Evolutionary conservation across 2,329 filamentous ascomycete genomes (phyloP).

Genomic region (Coniochaeta prunicola): DNA sequence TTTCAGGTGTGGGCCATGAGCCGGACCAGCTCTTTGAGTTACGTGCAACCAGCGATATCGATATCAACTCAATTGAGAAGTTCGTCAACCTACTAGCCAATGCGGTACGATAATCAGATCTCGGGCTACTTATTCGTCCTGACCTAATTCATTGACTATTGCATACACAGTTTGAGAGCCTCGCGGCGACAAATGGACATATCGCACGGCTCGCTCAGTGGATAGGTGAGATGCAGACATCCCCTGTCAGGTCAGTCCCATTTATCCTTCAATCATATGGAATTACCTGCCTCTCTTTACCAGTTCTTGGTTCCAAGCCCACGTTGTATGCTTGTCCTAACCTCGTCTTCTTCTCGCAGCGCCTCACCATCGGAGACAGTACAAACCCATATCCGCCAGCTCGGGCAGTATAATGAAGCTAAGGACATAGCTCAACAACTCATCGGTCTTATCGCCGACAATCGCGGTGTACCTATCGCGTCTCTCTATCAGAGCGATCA

Average conservation of each 20-base stretch:
- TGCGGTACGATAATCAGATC: neutral
- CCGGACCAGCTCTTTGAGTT: neutral
- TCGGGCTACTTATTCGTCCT: neutral
- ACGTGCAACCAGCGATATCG: neutral
- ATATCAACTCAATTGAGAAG: neutral
- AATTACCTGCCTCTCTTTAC: neutral
- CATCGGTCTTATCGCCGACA: constrained; percentile 29
- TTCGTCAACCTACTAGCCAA: neutral
- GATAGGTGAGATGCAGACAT: neutral
- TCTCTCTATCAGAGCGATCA: constrained; percentile 20
- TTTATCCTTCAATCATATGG: neutral
- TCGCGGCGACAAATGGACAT: neutral
- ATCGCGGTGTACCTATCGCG: constrained; percentile 21
- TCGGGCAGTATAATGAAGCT: constrained; percentile 29
- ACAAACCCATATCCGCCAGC: constrained; percentile 16
- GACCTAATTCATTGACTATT: neutral
- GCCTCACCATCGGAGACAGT: constrained; percentile 14
- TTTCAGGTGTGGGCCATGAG: neutral
- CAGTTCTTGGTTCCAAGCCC: neutral
- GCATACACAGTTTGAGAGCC: neutral
- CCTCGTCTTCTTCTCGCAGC: constrained; percentile 6
- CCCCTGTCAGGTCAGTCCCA: neutral
- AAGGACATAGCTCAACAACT: constrained; percentile 30
- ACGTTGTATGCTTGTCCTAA: neutral
- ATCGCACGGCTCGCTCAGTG: neutral